These are phyloP conservation scores for Calonectria multiphialidica DNA, from an alignment of 2,329 filamentous ascomycete species.

Conservation along the genomic window DNA sequence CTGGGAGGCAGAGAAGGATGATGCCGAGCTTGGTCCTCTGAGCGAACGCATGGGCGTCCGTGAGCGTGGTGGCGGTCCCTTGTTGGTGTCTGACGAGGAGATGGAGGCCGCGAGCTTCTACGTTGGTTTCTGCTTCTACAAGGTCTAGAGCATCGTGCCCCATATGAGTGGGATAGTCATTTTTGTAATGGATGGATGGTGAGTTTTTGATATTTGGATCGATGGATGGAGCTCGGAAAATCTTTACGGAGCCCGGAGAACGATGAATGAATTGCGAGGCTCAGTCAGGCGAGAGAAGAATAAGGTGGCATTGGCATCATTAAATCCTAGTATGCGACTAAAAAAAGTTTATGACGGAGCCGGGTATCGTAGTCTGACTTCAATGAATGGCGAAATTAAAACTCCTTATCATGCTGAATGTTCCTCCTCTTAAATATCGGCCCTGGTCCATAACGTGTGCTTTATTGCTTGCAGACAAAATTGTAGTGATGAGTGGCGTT, in stretches of 20 bases:
- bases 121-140: constrained; percentile 96
- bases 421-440: background rate
- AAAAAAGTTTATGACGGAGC: constrained; percentile 32
- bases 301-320: constrained; percentile 32
- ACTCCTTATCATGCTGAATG: constrained; percentile 37
- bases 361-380: constrained; percentile 48
- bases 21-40: constrained; percentile 82
- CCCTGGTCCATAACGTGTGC: background rate
- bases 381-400: constrained; percentile 38
- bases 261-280: background rate
- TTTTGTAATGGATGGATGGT: background rate
- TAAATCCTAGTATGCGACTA: constrained; percentile 31
- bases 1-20: constrained; percentile 92
- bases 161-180: background rate
- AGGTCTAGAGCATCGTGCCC: constrained; percentile 69
- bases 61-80: constrained; percentile 72
- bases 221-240: background rate
- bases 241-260: background rate
- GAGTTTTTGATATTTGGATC: background rate
- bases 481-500: background rate
- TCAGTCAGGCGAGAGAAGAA: constrained; percentile 1
- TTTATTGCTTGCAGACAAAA: background rate
- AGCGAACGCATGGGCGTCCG: constrained; percentile 97
- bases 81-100: constrained; percentile 86
- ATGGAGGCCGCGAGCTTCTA: constrained; percentile 95